Evolutionary conservation across 1,284 basidiomycete genomes (phyloP).

Genomic region (Sphaerobolus stellatus): DNA sequence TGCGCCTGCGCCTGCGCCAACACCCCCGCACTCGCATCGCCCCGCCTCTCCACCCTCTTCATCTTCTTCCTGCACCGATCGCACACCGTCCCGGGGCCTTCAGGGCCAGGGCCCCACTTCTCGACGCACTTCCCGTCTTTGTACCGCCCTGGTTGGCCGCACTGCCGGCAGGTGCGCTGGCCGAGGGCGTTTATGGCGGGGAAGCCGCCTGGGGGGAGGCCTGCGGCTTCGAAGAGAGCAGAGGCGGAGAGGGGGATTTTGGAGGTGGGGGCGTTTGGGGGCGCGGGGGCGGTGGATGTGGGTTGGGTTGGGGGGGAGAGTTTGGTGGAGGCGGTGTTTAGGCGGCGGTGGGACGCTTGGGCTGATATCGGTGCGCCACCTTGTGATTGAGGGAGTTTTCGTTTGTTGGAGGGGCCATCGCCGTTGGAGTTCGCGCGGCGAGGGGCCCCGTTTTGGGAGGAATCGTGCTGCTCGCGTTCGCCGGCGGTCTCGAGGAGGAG

Average conservation of each 20-base stretch:
- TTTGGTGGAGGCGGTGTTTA: background rate
- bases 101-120: conserved; percentile 82
- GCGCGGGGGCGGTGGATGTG: background rate
- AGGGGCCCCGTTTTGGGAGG: background rate
- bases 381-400: background rate
- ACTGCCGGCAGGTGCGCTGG: conserved; percentile 73
- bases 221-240: conserved; percentile 1
- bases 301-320: background rate
- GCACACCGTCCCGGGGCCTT: conserved; percentile 80
- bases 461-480: conserved; percentile 20
- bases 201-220: conserved; percentile 26
- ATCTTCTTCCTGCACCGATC: conserved; percentile 84
- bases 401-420: background rate
- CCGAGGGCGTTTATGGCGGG: conserved; percentile 61
- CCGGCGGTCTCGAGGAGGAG: conserved; percentile 5
- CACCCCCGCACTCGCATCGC: conserved; percentile 24
- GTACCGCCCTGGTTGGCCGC: conserved; percentile 65
- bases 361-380: background rate
- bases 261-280: background rate
- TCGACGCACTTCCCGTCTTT: conserved; percentile 84
- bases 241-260: background rate
- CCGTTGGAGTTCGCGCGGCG: background rate
- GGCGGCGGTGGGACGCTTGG: background rate
- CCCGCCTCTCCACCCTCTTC: conserved; percentile 76
- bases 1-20: conserved; percentile 1